Base-by-base conservation (phyloP, 148 eudicot species). In the Pouteria glomerata region DNA sequence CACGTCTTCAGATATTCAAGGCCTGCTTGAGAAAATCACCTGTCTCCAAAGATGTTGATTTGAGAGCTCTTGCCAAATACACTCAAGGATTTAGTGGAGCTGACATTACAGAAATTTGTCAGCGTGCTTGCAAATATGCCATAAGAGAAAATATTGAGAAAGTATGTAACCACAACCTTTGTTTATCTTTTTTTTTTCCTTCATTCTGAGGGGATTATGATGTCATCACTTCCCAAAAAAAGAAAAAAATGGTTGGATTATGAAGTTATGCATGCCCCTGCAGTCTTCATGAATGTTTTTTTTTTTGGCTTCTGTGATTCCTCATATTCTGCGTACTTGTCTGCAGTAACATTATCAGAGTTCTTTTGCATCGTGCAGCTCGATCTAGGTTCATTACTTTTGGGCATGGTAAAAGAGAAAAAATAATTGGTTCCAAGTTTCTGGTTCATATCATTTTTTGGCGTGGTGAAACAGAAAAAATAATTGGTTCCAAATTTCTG, bases 61-160 rank as follows among this genome's bases (percentile, higher is more conserved):
- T 85, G 63, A 76, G 76, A 47, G 88, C 81, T 45, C 84, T 85
- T 61, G 84, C 88, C 41, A 79, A 77, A 34, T 85, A 85, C 61
- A 82, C 88, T 39, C 82, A 82, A 52, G 84, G 88, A 29, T 85
- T 85, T 45, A 79, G 85, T 60, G 82, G 86, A 21, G 86, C 84
- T 19, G 81, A 83, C 74, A 80, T 83, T 57, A 77, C 86, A 1
- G 84, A 81, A 66, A 84, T 84, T 21, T 84, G 87, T 51, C 87
- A 84, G 74, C 76, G 88, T 33, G 81, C 88, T 1, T 84, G 85
- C 83, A 84, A 84, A 24, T 84, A 84, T 64, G 88, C 88, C 35
- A 84, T 84, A 44, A 70, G 88, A 33, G 88, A 84, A 76, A 82
- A 79, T 45, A 84, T 84, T 59, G 88, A 84, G 83, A 82, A 84